Conservation (phyloP, 2,329 filamentous ascomycete species). For the Huntiella moniliformis region DNA sequence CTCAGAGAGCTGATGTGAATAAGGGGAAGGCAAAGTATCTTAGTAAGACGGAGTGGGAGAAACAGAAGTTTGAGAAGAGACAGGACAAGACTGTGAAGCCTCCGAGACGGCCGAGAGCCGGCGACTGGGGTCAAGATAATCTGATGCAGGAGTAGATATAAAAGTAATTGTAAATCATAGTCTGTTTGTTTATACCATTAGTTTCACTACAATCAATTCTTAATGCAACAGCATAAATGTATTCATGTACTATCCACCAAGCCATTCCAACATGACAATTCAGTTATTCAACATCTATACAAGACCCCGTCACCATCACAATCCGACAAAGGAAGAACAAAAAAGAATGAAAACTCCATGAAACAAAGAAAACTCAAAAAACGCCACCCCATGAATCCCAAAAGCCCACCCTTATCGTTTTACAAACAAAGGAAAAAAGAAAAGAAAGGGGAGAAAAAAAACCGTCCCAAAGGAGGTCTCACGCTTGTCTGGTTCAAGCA, state of each 20-base stretch:
- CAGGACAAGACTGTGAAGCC: slow-evolving; percentile 4
- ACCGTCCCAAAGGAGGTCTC: background rate
- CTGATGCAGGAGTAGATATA: background rate
- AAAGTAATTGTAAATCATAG: background rate
- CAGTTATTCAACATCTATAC: background rate
- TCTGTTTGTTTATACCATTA: too few relatives aligned
- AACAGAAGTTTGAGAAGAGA: slow-evolving; percentile 6
- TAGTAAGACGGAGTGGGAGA: slow-evolving; percentile 10
- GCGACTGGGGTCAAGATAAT: background rate
- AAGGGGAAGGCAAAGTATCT: slow-evolving; percentile 7
- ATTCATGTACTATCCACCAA: too few relatives aligned
- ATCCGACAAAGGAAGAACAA: background rate
- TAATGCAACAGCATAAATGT: too few relatives aligned
- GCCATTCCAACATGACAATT: too few relatives aligned
- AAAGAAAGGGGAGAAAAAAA: background rate
- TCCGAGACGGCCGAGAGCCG: slow-evolving; percentile 2
- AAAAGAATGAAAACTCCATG: background rate
- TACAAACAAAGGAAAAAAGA: slow-evolving; percentile 1
- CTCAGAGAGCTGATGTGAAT: slow-evolving; percentile 5
- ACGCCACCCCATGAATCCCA: background rate
- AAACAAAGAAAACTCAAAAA: background rate
- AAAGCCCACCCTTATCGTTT: too few relatives aligned
- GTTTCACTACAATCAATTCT: too few relatives aligned
- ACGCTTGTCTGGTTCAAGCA: slow-evolving; percentile 9
- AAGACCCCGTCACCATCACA: background rate